A percentile compares a stretch with the other conserved stretches of the same genome.
phyloP scores from a whole-genome alignment of 345 rosid genomes.

The Linum trigynum region DNA sequence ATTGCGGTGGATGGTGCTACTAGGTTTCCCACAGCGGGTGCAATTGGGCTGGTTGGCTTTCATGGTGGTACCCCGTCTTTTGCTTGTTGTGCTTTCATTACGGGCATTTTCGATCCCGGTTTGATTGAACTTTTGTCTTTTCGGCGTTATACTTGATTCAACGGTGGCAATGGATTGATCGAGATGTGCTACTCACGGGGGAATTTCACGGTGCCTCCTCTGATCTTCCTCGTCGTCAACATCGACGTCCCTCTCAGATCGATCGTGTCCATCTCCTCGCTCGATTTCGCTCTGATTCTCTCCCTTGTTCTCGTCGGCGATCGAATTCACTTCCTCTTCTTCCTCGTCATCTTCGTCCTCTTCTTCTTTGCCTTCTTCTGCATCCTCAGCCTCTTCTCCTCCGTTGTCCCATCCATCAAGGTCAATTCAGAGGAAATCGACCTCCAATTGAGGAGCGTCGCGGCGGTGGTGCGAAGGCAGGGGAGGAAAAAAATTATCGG shows the following conservation, averaged over 20 bases:
- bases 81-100: too few species aligned
- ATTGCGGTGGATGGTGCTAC: too few species aligned
- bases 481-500: neutral
- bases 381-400: neutral
- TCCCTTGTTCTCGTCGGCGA: conserved; percentile 22
- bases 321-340: conserved; percentile 8
- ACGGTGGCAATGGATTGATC: too few species aligned
- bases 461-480: neutral
- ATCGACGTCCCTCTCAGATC: conserved; percentile 16
- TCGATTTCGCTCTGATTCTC: conserved; percentile 23
- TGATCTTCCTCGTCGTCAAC: conserved; percentile 33
- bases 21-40: too few species aligned
- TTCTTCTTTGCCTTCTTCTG: neutral
- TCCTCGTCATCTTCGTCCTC: conserved; percentile 2
- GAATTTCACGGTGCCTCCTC: conserved; percentile 36
- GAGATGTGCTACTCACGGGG: too few species aligned
- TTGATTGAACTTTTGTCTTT: too few species aligned
- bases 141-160: too few species aligned
- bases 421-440: neutral
- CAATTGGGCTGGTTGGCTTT: too few species aligned
- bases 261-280: conserved; percentile 5
- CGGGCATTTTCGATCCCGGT: too few species aligned
- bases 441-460: neutral
- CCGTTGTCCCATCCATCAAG: conserved; percentile 1
- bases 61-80: too few species aligned